Base-by-base conservation (phyloP, 768 basidiomycete species). In the Rossbeevera mucosa region DNA sequence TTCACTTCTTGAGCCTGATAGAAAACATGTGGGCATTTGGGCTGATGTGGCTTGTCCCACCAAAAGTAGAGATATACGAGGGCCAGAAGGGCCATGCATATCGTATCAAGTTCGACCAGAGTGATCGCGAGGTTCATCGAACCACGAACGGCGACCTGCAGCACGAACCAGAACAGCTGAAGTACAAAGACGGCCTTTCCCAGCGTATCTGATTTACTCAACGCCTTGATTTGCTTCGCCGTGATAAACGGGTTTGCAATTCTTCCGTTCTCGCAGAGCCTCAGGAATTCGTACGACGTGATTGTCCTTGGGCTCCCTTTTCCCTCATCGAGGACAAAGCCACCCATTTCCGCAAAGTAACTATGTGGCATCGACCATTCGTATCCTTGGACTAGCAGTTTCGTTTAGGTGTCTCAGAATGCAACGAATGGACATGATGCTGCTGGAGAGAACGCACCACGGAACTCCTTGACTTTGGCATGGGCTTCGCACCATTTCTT, bases 361-460 rank as follows among this genome's bases (percentile, higher is more conserved):
- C 49, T 50, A n/a, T 50, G 48, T 11, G 48, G 11, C 48, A 50
- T 50, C 7, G 48, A 42, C 41, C 48, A 50, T 12, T 18, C 29
- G 13, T 50, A 50, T 24, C 49, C 49, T 22, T 50, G 20, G 9
- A 29, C 41, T 50, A 6, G 13, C 1, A 28, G 2, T 25, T 44
- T 12, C 6, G 20, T 43, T 21, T 3, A 9, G 4, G 4, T n/a
- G 9, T 29, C 12, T 45, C 44, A 4, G 44, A 45, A 36, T n/a
- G 24, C 43, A 12, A 25, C 24, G 11, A 9, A 44, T 25, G 25
- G 2, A 25, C 25, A 14, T 11, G 5, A n/a, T 18, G 22, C 6
- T 13, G 20, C 16, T 31, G 25, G 29, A 31, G 28, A 47, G 46
- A 30, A 48, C 47, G 25, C 38, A 48, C 47, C 22, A 26, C 47